Conservation (phyloP, 768 basidiomycete species). For the Pisolithus marmoratus region DNA sequence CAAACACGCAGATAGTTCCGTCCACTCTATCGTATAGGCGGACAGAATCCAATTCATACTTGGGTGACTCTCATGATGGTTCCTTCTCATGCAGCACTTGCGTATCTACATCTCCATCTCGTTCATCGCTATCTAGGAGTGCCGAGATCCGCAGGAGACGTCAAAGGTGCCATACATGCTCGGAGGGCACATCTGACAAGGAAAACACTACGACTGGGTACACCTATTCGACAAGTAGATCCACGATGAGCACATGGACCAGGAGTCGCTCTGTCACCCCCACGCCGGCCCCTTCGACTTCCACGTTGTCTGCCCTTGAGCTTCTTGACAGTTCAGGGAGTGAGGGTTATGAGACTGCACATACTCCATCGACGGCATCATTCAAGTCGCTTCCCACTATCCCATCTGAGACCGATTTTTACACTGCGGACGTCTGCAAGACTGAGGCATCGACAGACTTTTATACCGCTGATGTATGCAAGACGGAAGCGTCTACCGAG, state of each 20-base stretch:
- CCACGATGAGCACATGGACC: constrained; percentile 28
- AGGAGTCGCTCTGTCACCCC: constrained; percentile 28
- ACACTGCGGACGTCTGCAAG: constrained; percentile 38
- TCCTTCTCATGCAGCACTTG: constrained; percentile 29
- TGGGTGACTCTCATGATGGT: constrained; percentile 49
- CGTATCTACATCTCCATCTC: constrained; percentile 43
- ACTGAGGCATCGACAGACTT: constrained; percentile 42
- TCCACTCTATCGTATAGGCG: constrained; percentile 50
- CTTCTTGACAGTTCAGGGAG: constrained; percentile 36
- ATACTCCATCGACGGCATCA: constrained; percentile 42
- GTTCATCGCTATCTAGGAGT: constrained; percentile 47
- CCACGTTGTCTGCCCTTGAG: constrained; percentile 23
- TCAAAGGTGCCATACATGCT: constrained; percentile 29
- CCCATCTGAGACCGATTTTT: constrained; percentile 46
- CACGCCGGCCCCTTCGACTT: constrained; percentile 28
- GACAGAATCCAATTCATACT: constrained; percentile 48
- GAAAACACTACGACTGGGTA: constrained; percentile 42
- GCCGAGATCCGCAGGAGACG: constrained; percentile 51
- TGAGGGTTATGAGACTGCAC: constrained; percentile 44
- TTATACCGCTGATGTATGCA: constrained; percentile 41
- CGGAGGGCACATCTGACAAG: constrained; percentile 50
- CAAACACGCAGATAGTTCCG: constrained; percentile 41
- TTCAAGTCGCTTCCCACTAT: constrained; percentile 57
- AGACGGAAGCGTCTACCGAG: constrained; percentile 36
- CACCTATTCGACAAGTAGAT: constrained; percentile 30